Base-by-base conservation (phyloP, 345 rosid genomes). In the Lepidium sativum region DNA sequence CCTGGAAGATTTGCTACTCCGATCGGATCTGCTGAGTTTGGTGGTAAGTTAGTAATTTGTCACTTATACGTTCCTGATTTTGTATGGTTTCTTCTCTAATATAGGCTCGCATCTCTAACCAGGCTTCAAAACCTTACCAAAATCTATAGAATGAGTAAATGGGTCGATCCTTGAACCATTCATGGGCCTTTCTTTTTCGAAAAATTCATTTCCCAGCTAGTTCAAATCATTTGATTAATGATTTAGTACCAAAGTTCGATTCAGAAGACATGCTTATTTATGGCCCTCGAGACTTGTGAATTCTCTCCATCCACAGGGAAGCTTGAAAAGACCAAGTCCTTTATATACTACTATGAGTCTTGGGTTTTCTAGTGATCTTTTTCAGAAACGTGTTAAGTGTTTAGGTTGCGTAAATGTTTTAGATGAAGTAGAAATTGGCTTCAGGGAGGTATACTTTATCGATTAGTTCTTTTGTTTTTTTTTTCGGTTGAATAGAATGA, bases 31-130 rank as follows among this genome's bases (percentile, higher is more conserved):
- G 59, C 43, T 45, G 15, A 32, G 5, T 60, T 54, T 38, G 60
- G 73, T 62, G 71, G 69, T 61, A 54, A 52, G 54, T 14, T 23
- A 10, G 73, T 67, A 32, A 66, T 69, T 70, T 67, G 53, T 57
- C 78, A 67, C 86, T 84, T 14, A 79, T 80, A 76, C 51, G 72
- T 69, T 72, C 84, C 33, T 80, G 52, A 21, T 16, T 43, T 43
- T 16, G 39, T 42, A 25, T 54, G 14, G 6, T 0, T 38, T 20
- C 35, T 38, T 20, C 35, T 39, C 15, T 38, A 8, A 25, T 25
- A 4, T 20, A 20, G 21, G 21, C 21, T 20, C 21, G 21, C 25
- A 23, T 9, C 20, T 18, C 9, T 37, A 33, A 69, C 60, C 60
- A 60, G 68, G 54, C 73, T 69, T 69, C 3, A 15, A 20, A 8